Percentiles rank a stretch among this genome's conserved stretches.
phyloP scores from a whole-genome alignment of 768 basidiomycete species.

The Termitomyces sp. region DNA sequence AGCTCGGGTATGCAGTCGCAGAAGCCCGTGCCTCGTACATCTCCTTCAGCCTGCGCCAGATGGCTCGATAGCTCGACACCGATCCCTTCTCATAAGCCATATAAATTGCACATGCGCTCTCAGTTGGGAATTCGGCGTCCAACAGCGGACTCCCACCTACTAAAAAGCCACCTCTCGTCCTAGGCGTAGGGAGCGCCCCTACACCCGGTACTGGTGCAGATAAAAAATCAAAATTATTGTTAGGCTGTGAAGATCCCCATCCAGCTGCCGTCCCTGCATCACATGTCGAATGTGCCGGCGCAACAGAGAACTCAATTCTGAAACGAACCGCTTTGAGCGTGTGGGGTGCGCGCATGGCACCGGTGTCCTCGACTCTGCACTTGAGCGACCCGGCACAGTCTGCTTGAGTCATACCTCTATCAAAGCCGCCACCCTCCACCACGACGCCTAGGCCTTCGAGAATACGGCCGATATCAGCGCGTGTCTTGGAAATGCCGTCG shows the following conservation, averaged over 20 bases:
- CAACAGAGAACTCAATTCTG: conserved; percentile 65
- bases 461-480: conserved; percentile 56
- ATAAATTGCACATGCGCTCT: conserved; percentile 56
- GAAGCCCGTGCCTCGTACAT: conserved; percentile 46
- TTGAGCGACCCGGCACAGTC: conserved; percentile 25
- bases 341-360: conserved; percentile 30
- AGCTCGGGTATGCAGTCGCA: conserved; percentile 22
- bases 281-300: conserved; percentile 16
- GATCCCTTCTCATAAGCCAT: conserved; percentile 91
- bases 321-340: conserved; percentile 76
- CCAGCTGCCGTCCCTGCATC: background rate
- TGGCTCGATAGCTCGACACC: conserved; percentile 73
- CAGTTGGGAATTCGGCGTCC: conserved; percentile 25
- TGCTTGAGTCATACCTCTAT: conserved; percentile 18
- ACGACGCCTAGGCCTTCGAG: conserved; percentile 60
- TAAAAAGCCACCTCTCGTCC: conserved; percentile 20
- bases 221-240: conserved; percentile 7
- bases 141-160: conserved; percentile 16
- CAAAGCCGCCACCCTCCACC: conserved; percentile 29
- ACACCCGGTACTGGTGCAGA: conserved; percentile 9
- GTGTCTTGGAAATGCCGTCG: conserved; percentile 53
- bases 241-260: conserved; percentile 2
- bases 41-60: conserved; percentile 68
- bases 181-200: conserved; percentile 6
- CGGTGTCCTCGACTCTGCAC: conserved; percentile 50